Percentiles rank a stretch among this genome's conserved stretches.
Evolutionary conservation across 257 asterid species (phyloP).

Genomic region (Echites panduratus): DNA sequence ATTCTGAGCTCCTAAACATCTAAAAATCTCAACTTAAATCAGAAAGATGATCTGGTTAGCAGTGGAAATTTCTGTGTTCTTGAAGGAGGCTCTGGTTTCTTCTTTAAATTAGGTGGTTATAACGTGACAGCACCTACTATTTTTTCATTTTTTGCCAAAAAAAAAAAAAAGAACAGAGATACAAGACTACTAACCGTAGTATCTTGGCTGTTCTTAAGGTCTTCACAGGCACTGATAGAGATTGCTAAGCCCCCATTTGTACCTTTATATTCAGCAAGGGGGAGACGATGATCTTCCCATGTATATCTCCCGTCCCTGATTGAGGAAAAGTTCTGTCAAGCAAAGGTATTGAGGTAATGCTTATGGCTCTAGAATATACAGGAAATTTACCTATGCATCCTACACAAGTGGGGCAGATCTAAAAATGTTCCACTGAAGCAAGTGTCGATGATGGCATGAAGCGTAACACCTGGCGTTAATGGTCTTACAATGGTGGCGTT

Average conservation of each 20-base stretch:
- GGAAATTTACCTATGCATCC: conserved; percentile 48
- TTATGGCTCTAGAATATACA: not conserved
- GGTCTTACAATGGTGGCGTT: conserved; percentile 76
- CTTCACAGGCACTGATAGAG: conserved; percentile 81
- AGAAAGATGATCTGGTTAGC: not conserved
- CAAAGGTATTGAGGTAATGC: not conserved
- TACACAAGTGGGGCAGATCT: conserved; percentile 61
- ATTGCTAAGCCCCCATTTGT: conserved; percentile 71
- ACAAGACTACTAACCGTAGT: conserved; percentile 45
- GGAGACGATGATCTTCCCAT: conserved; percentile 65
- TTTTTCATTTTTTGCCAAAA: not conserved
- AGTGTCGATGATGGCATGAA: conserved; percentile 79
- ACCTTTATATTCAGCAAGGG: conserved; percentile 40
- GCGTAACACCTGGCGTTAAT: conserved; percentile 60
- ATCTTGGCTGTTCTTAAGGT: conserved; percentile 73
- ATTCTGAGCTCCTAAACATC: not conserved
- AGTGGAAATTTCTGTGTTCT: not conserved
- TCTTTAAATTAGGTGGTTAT: not conserved
- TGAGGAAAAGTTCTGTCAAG: not conserved
- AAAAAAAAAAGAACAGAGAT: not conserved
- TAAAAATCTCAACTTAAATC: not conserved
- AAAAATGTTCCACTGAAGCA: conserved; percentile 80
- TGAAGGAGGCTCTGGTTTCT: not conserved
- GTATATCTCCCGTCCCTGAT: conserved; percentile 50
- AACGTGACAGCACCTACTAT: not conserved